These are phyloP conservation scores for Ramalina peruviana DNA, from an alignment of 495 filamentous ascomycete genomes.

Conservation along the genomic window DNA sequence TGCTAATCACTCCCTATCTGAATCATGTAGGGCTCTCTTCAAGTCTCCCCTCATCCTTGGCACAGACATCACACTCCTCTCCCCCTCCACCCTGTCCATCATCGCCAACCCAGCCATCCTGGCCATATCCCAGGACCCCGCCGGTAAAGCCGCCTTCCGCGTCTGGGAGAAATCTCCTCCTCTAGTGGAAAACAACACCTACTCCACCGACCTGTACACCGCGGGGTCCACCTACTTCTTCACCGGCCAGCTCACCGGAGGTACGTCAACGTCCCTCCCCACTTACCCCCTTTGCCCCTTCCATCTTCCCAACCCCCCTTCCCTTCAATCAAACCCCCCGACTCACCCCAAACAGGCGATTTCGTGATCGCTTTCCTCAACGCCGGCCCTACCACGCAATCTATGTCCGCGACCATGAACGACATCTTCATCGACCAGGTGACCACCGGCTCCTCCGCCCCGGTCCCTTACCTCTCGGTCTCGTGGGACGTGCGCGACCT, in stretches of 20 bases:
- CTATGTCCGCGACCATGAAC: constrained; percentile 36
- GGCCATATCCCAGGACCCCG: constrained; percentile 32
- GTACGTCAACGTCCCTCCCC: no score
- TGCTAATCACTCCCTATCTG: no score
- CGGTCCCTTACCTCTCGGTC: constrained; percentile 15
- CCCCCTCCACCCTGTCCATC: constrained; percentile 22
- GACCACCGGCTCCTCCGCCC: constrained; percentile 24
- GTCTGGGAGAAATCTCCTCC: constrained; percentile 25
- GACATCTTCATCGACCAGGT: constrained; percentile 40
- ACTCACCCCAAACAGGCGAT: constrained; percentile 18
- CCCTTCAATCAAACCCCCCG: constrained; percentile 13
- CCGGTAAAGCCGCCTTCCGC: constrained; percentile 23
- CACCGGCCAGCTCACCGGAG: constrained; percentile 26
- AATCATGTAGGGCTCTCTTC: constrained; percentile 15
- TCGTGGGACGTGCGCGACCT: constrained; percentile 42
- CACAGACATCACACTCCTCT: constrained; percentile 20
- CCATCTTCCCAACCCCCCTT: no score
- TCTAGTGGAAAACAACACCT: constrained; percentile 14
- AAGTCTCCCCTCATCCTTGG: constrained; percentile 22
- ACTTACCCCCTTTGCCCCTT: no score
- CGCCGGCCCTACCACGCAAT: constrained; percentile 22
- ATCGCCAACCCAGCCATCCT: constrained; percentile 30
- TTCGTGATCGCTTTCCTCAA: constrained; percentile 38
- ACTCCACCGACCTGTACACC: constrained; percentile 17
- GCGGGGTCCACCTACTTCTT: constrained; percentile 35